Evolutionary conservation across 805 yeast genomes (phyloP).

Genomic region (Yamadazyma nakazawae): DNA sequence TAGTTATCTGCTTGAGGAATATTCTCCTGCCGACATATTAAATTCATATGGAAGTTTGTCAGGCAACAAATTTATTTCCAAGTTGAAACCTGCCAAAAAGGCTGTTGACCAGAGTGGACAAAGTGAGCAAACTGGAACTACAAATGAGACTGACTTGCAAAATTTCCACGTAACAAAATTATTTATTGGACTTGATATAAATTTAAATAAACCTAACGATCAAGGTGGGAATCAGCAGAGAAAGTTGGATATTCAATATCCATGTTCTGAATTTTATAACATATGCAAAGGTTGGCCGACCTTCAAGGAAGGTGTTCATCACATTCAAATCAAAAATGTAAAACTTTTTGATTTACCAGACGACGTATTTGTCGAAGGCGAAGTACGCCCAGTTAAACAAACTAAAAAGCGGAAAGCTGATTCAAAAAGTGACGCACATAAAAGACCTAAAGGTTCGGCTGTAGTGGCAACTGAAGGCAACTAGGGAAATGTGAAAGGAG

Average conservation of each 20-base stretch:
- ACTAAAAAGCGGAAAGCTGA: conserved; percentile 34
- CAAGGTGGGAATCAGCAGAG: conserved; percentile 4
- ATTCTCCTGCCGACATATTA: conserved; percentile 41
- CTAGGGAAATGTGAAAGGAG: background rate
- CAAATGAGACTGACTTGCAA: background rate
- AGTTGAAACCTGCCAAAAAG: conserved; percentile 12
- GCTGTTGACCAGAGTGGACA: background rate
- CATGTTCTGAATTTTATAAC: conserved; percentile 84
- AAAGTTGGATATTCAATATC: conserved; percentile 78
- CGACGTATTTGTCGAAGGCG: conserved; percentile 75
- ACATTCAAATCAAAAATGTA: conserved; percentile 62
- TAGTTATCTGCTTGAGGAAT: conserved; percentile 13
- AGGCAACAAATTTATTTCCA: conserved; percentile 39
- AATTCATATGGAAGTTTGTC: conserved; percentile 59
- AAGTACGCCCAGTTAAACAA: conserved; percentile 64
- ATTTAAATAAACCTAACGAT: conserved; percentile 38
- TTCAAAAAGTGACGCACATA: conserved; percentile 14
- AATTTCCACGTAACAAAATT: conserved; percentile 64
- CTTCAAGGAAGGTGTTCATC: conserved; percentile 58
- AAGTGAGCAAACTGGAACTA: conserved; percentile 12
- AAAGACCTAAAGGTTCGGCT: conserved; percentile 23
- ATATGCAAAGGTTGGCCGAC: conserved; percentile 71
- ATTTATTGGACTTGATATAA: conserved; percentile 71
- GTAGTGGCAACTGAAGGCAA: background rate
- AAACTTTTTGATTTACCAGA: conserved; percentile 76